Percentiles rank a stretch among this genome's conserved stretches.
Conservation (phyloP, 2,329 filamentous ascomycete genomes). For the Claviceps lovelessii region DNA sequence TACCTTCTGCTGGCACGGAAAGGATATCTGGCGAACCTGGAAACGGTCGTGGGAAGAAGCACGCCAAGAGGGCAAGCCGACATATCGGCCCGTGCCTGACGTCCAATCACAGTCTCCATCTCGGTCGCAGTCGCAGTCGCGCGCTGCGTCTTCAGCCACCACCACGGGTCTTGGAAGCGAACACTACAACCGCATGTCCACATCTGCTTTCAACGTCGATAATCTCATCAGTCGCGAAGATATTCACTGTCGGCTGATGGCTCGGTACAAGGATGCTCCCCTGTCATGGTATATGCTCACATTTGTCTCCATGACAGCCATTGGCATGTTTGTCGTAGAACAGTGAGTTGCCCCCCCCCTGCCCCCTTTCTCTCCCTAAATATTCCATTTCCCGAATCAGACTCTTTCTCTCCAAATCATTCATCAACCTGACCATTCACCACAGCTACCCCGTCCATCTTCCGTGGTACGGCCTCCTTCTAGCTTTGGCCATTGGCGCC, state of each 20-base stretch:
- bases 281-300: slow-evolving; percentile 68
- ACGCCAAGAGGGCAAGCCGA: slow-evolving; percentile 31
- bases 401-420: not conserved
- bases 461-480: slow-evolving; percentile 72
- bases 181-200: slow-evolving; percentile 13
- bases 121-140: slow-evolving; percentile 8
- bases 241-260: slow-evolving; percentile 74
- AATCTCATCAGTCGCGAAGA: slow-evolving; percentile 58
- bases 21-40: slow-evolving; percentile 68
- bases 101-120: too few relatives aligned
- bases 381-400: not conserved
- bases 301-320: slow-evolving; percentile 59
- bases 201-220: slow-evolving; percentile 29
- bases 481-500: slow-evolving; percentile 64
- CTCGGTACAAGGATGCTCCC: slow-evolving; percentile 66
- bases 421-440: not conserved
- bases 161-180: slow-evolving; percentile 10
- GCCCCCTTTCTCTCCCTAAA: not conserved
- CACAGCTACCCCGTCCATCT: slow-evolving; percentile 61
- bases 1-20: slow-evolving; percentile 71
- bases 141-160: slow-evolving; percentile 8
- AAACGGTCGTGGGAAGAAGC: slow-evolving; percentile 53
- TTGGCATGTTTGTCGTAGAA: slow-evolving; percentile 74
- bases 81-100: slow-evolving; percentile 36
- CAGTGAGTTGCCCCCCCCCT: slow-evolving; percentile 33